Evolutionary conservation across 441 rosid species (phyloP), one percentile per base, ranked within the genome.

Genomic region (Hura crepitans): DNA sequence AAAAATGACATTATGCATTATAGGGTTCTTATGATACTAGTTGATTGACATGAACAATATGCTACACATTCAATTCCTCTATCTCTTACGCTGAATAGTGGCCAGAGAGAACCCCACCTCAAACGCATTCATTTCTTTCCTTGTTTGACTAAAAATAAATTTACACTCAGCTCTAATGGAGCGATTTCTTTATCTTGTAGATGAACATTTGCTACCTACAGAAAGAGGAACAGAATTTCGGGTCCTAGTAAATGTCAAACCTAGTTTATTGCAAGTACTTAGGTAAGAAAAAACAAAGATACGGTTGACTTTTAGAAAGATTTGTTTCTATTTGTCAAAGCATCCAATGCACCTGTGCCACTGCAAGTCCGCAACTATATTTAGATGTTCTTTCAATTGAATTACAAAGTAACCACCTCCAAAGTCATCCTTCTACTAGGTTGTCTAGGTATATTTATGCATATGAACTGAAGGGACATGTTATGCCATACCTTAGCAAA

Each of bases 401-500:
- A 63, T 35, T 20, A 65, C 55, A 51, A 45, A 28, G 55, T 22
- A 42, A 57, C 27, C 42, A 68, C 17, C 23, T 25, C 18, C 7
- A 23, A 39, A 54, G 20, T n/a, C 18, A 6, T 43, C 68, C 39
- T 68, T 23, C 5, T 23, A 5, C 11, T 46, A 14, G 15, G 33
- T 47, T 69, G 58, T 5, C 35, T 47, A 31, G 65, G 45, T 57
- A 15, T 22, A 53, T 13, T 11, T 13, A 13, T 57, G 43, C 64
- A 56, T 37, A 15, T 23, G 11, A 53, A 65, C 18, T 28, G 31
- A 49, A 23, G 50, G 50, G 65, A 25, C 43, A 68, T 62, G 60
- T 12, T 49, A 42, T 69, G 54, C 49, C 53, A 62, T 86, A 93
- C 98, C 97, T 94, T 94, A 7, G 98, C 96, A 82, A 88, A 87